Evolutionary conservation across 371 early-diverging fungal genomes (phyloP).

Genomic region (Lichtheimia ornata): DNA sequence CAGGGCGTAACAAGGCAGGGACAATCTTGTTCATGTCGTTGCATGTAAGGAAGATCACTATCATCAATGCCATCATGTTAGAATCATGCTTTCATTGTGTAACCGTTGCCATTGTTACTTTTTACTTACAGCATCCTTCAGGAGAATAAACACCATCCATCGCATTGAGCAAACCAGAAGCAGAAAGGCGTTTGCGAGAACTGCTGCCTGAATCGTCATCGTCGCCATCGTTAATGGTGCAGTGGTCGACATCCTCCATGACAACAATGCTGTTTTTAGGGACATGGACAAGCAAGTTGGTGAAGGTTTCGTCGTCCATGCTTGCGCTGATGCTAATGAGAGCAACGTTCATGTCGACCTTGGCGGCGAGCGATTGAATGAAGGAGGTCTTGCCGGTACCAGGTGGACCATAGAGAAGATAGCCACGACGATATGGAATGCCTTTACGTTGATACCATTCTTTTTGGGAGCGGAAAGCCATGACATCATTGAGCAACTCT

Average conservation of each 20-base stretch:
- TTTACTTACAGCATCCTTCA: constrained; percentile 69
- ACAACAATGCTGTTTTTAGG: constrained; percentile 39
- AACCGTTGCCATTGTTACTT: not conserved
- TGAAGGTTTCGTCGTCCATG: constrained; percentile 38
- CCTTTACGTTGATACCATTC: constrained; percentile 87
- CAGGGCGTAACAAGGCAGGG: constrained; percentile 94
- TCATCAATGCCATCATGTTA: not conserved
- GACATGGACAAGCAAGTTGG: constrained; percentile 21
- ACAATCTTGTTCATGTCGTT: constrained; percentile 92
- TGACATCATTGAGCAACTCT: constrained; percentile 32
- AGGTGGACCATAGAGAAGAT: constrained; percentile 69
- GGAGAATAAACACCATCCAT: constrained; percentile 92
- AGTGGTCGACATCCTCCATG: constrained; percentile 56
- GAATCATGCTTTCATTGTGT: not conserved
- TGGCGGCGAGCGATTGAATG: constrained; percentile 63
- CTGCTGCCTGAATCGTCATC: constrained; percentile 9
- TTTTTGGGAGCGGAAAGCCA: constrained; percentile 33
- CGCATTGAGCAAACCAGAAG: constrained; percentile 91
- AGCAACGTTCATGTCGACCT: constrained; percentile 43
- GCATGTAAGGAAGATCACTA: constrained; percentile 92
- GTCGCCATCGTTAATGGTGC: constrained; percentile 28
- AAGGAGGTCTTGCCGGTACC: constrained; percentile 74
- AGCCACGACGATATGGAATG: constrained; percentile 93
- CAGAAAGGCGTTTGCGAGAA: constrained; percentile 69
- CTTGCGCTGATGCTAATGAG: constrained; percentile 35